These are phyloP conservation scores for Picea glauca DNA, from an alignment of 75 land plant genomes.

Conservation along the genomic window DNA sequence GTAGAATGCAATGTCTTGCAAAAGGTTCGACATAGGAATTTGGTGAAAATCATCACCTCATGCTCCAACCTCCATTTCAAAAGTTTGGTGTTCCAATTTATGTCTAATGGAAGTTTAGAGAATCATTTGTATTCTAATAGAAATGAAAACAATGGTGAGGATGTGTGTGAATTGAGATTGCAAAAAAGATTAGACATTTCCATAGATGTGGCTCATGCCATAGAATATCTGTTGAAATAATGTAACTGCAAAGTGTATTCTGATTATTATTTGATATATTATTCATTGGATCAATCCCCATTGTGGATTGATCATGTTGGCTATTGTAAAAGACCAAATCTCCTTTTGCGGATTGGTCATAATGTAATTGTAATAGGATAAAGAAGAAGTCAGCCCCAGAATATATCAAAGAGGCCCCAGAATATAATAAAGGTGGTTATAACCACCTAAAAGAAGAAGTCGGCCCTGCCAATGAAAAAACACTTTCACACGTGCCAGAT, in stretches of 20 bases:
- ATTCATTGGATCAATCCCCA: no score
- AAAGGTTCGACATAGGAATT: constrained; percentile 26
- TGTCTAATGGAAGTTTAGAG: constrained; percentile 30
- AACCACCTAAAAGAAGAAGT: no score
- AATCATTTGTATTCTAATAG: background rate
- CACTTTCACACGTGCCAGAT: no score
- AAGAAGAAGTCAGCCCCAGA: no score
- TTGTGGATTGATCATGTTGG: no score
- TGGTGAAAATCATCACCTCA: constrained; percentile 22
- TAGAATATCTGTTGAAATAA: background rate
- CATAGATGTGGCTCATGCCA: background rate
- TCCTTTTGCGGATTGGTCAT: no score
- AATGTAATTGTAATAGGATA: no score
- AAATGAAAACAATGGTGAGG: background rate
- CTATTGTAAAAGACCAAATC: no score
- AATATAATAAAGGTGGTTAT: no score
- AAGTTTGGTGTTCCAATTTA: constrained; percentile 28
- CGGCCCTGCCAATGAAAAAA: no score
- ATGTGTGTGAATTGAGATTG: background rate
- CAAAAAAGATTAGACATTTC: background rate
- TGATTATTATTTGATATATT: no score
- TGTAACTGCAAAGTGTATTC: background rate
- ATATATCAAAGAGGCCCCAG: no score
- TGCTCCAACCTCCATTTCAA: constrained; percentile 23
- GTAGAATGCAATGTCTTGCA: constrained; percentile 23